Base-by-base conservation (phyloP, 345 rosid genomes). In the Acer campestre region DNA sequence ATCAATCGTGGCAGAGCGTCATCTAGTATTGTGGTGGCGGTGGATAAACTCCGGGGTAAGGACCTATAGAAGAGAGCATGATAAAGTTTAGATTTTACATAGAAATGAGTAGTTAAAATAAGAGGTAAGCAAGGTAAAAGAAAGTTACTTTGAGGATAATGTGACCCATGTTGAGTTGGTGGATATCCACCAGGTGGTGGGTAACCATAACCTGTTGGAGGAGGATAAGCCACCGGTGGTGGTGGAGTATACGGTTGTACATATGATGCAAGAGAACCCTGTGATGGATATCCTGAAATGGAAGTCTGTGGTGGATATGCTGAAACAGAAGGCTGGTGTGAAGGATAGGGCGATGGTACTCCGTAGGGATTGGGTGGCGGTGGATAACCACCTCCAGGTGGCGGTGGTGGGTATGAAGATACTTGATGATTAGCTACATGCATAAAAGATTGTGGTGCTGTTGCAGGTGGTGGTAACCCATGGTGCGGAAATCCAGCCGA, bases 371-470 rank as follows among this genome's bases (percentile, higher is more conserved):
- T 31, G 18, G 82, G 55, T 23, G 70, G 3, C 22, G 80, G 73
- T 35, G 81, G 78, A 71, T 81, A 82, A 7, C 86, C 56, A 22
- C 77, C 40, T 55, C 64, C 42, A 20, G 77, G 51, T 17, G 89
- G 61, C 29, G 72, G 70, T 40, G 83, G 87, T 40, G 83, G 87
- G 0, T 86, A 82, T 20, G 63, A 62, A 73, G 87, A 81, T 55
- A 53, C 73, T 75, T 77, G 75, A 29, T 85, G 84, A n/a, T 77
- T 82, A 61, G 80, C 84, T 42, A 84, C 63, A 10, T 59, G 22
- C 12, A 38, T 68, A 78, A 82, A 88, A 1, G 82, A 86, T 14
- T 86, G 88, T 53, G 92, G 89, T 17, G 91, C 84, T 74, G 89
- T 84, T 35, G 79, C 81, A 59, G 63, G 63, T 59, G 27, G 63